A percentile compares a stretch with the other conserved stretches of the same genome.
Evolutionary conservation across 257 asterid genomes (phyloP).

Genomic region (Rhazya stricta): DNA sequence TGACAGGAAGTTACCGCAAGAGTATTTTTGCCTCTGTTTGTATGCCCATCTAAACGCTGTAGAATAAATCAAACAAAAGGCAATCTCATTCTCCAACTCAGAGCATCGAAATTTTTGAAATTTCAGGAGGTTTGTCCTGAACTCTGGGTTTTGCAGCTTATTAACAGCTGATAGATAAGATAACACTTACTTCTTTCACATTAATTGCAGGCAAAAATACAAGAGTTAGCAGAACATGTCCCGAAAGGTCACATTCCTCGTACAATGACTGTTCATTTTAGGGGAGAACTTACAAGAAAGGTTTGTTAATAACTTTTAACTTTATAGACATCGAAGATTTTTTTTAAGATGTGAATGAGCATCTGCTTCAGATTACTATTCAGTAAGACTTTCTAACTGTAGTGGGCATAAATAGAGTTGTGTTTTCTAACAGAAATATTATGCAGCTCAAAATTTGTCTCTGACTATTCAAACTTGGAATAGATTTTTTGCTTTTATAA

Average conservation of each 20-base stretch:
- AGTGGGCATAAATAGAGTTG: not conserved
- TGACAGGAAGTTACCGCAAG: conserved; percentile 92
- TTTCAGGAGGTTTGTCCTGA: conserved; percentile 74
- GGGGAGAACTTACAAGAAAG: conserved; percentile 97
- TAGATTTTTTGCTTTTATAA: too few relatives aligned
- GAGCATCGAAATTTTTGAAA: conserved; percentile 93
- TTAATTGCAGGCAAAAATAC: conserved; percentile 82
- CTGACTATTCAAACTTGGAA: not conserved
- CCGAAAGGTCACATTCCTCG: conserved; percentile 98
- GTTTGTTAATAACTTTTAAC: conserved; percentile 30
- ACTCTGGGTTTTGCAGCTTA: conserved; percentile 12
- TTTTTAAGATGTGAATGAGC: not conserved
- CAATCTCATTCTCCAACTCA: conserved; percentile 78
- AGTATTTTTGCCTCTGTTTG: conserved; percentile 85
- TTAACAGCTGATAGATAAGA: not conserved
- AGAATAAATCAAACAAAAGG: conserved; percentile 62
- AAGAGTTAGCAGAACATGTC: conserved; percentile 94
- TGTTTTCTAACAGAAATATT: not conserved
- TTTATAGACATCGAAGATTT: not conserved
- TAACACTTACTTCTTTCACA: conserved; percentile 9
- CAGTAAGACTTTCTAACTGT: not conserved
- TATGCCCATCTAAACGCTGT: conserved; percentile 80
- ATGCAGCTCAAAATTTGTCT: not conserved
- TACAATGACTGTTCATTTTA: conserved; percentile 84
- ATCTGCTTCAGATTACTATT: not conserved